phyloP scores from a whole-genome alignment of 2,329 filamentous ascomycete genomes.

The Lachnellula cervina region DNA sequence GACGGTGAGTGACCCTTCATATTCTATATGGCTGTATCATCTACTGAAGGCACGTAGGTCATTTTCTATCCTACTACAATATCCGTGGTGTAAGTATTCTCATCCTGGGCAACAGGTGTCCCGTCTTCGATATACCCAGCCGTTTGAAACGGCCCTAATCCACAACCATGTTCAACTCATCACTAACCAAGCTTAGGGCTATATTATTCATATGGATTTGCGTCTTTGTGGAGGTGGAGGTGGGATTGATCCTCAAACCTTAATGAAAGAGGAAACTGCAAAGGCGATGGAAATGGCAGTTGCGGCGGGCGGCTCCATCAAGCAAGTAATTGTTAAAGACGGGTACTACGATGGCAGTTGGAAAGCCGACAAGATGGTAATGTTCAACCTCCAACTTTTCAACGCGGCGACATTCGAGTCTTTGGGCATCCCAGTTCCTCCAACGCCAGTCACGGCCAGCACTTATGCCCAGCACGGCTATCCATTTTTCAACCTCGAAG shows the following conservation, averaged over 20 bases:
- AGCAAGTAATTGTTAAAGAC: constrained; percentile 36
- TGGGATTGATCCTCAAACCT: background rate
- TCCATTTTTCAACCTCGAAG: constrained; percentile 35
- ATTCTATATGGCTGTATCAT: background rate
- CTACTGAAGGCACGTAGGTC: background rate
- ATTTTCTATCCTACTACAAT: background rate
- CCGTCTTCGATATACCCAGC: no score
- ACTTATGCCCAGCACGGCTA: constrained; percentile 32
- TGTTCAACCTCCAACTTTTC: constrained; percentile 39
- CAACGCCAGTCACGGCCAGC: constrained; percentile 33
- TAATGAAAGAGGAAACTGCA: background rate
- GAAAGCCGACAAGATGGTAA: constrained; percentile 26
- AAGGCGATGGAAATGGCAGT: constrained; percentile 16
- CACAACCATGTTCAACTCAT: background rate
- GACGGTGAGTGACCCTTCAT: constrained; percentile 50
- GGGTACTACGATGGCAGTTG: constrained; percentile 23
- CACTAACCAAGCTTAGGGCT: background rate
- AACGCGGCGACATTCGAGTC: constrained; percentile 34
- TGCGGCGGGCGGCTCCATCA: constrained; percentile 38
- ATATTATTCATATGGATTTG: background rate
- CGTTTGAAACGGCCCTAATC: no score
- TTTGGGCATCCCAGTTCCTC: constrained; percentile 32
- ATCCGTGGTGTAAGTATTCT: background rate
- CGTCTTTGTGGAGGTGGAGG: background rate
- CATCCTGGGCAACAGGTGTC: no score